phyloP scores from a whole-genome alignment of 129 eudicot species.

The Tagetes patula region DNA sequence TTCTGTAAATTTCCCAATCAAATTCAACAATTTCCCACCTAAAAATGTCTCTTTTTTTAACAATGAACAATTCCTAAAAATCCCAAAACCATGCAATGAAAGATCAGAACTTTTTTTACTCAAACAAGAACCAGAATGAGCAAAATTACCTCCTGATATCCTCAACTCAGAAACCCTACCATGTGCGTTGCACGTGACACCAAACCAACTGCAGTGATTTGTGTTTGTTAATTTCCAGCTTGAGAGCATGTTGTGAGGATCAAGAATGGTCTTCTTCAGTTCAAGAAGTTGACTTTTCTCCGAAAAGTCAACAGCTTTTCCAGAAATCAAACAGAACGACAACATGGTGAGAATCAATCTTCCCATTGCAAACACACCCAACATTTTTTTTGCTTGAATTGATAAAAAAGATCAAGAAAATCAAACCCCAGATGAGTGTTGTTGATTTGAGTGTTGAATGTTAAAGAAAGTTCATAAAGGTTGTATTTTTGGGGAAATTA shows the following conservation, averaged over 20 bases:
- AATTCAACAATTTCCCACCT: constrained; percentile 47
- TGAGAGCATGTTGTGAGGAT: constrained; percentile 55
- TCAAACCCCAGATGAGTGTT: constrained; percentile 4
- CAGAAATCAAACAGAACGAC: constrained; percentile 40
- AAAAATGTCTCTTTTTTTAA: constrained; percentile 34
- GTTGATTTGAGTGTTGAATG: neutral
- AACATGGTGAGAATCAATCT: constrained; percentile 16
- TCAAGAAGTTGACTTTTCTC: constrained; percentile 47
- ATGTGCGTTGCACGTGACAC: constrained; percentile 59
- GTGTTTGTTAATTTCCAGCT: constrained; percentile 46
- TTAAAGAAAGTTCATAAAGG: constrained; percentile 8
- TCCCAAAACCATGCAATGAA: constrained; percentile 46
- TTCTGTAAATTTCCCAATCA: constrained; percentile 45
- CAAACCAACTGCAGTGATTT: constrained; percentile 63
- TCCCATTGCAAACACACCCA: constrained; percentile 19
- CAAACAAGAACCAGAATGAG: constrained; percentile 45
- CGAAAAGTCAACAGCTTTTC: constrained; percentile 25
- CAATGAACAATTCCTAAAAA: constrained; percentile 45
- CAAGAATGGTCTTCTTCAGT: constrained; percentile 55
- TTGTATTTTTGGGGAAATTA: constrained; percentile 23
- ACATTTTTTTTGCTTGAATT: constrained; percentile 13
- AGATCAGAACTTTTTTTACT: constrained; percentile 25
- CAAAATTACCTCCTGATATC: constrained; percentile 57
- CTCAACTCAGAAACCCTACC: constrained; percentile 55
- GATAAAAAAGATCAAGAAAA: constrained; percentile 11